Evolutionary conservation across 192 early-diverging fungal genomes (phyloP), one percentile per base, ranked within the genome.

Genomic region (Jimgerdemannia flammicorona): DNA sequence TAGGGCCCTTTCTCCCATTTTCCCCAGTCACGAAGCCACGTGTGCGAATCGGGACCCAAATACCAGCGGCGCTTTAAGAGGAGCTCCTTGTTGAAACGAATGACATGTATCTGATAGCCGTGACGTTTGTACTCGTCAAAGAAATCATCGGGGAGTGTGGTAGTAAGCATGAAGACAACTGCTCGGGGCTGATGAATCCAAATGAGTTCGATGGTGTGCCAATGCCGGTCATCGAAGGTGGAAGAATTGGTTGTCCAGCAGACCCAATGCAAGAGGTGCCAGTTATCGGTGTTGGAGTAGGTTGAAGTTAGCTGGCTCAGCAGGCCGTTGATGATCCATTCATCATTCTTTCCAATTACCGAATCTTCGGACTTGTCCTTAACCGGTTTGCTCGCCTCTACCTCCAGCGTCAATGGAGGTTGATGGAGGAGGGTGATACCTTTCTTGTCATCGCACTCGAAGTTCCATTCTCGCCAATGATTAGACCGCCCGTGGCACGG

Each of bases 111-210:
- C 39, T 85, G 77, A 67, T 87, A 89, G 4, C 88, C 88, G 74
- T 86, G 81, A 1, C 75, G 70, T 19, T 74, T 84, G 69, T 89
- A 89, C 11, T 86, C 83, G 7, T 74, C 44, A 63, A 89, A 89
- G 73, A 87, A 89, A 54, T 84, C 74, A 0, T 71, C 54, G 3
- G 88, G 80, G 18, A 89, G 67, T 4, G 85, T 84, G 40, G 83
- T 89, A 10, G 83, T 80, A 3, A 89, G 70, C 68, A 89, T 86
- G 44, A 89, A 84, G 29, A 89, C 78, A 54, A 85, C 82, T 0
- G 88, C 88, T 3, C 79, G 75, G 3, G 88, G 88, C 49, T 85
- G 81, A 67, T 89, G 88, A 8, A 87, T 81, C 83, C 87, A 87
- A 3, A 89, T 79, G n/a, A 87, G 77, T 39, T 89, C 88, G 40